phyloP scores from a whole-genome alignment of 495 filamentous ascomycete species.

The Hyaloscypha bicolor region DNA sequence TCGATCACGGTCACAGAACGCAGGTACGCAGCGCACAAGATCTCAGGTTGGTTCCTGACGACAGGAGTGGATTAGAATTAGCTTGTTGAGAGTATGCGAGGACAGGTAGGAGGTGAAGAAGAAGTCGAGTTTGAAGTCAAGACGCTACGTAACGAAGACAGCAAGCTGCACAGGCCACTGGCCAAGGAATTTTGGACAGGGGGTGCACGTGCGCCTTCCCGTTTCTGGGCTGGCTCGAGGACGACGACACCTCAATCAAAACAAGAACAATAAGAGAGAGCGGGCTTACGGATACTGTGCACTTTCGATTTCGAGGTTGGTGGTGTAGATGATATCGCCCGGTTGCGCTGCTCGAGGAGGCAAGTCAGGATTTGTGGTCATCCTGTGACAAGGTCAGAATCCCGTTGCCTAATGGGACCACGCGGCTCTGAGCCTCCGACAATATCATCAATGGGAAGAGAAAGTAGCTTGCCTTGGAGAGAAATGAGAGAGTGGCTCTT shows the following conservation, averaged over 20 bases:
- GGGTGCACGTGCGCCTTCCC: not conserved
- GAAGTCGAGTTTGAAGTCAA: not conserved
- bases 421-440: not conserved
- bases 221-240: not conserved
- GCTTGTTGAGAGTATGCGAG: not conserved
- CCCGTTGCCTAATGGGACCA: not conserved
- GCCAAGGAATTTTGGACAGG: not conserved
- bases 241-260: not conserved
- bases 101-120: not conserved
- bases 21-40: not conserved
- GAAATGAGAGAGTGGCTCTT: not conserved
- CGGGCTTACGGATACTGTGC: not conserved
- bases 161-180: not conserved
- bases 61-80: not conserved
- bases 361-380: not conserved
- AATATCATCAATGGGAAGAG: not conserved
- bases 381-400: not conserved
- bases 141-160: conserved; percentile 9
- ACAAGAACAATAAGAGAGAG: not conserved
- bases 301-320: not conserved
- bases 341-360: not conserved
- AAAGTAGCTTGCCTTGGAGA: not conserved
- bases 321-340: not conserved
- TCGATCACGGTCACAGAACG: not conserved
- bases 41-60: not conserved